These are phyloP conservation scores for Podospora tetraspora DNA, from an alignment of 495 filamentous ascomycete species.

Conservation along the genomic window DNA sequence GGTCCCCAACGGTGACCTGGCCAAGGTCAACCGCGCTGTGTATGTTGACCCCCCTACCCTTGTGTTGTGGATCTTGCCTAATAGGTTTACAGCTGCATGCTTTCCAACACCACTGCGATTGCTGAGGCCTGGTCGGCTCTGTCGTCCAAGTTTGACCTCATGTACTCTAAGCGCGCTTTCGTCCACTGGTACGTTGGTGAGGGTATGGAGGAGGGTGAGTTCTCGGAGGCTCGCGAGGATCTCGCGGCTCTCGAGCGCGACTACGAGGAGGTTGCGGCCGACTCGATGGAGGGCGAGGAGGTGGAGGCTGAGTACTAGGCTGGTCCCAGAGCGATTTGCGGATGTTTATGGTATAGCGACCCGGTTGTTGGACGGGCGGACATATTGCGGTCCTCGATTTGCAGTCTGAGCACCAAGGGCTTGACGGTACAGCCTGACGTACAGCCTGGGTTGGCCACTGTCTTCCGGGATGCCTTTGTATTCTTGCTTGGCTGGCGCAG, in stretches of 20 bases:
- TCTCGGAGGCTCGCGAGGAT: constrained; percentile 98
- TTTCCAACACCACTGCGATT: constrained; percentile 99
- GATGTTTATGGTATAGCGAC: constrained; percentile 15
- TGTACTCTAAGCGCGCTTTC: constrained; percentile 99
- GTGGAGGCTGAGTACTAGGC: constrained; percentile 91
- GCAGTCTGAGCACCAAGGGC: constrained; percentile 12
- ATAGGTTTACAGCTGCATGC: constrained; percentile 68
- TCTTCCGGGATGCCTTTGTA: constrained; percentile 22
- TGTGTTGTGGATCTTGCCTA: constrained; percentile 20
- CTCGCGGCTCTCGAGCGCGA: constrained; percentile 95
- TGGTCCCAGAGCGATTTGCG: constrained; percentile 10
- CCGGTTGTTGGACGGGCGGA: constrained; percentile 16
- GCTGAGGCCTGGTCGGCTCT: constrained; percentile 97
- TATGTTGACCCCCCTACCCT: constrained; percentile 46
- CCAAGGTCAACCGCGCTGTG: constrained; percentile 96
- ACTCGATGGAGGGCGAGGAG: constrained; percentile 86
- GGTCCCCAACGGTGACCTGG: constrained; percentile 94
- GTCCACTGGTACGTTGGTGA: constrained; percentile 99
- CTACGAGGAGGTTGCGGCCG: constrained; percentile 98
- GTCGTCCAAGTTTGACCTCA: constrained; percentile 98
- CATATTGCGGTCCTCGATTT: constrained; percentile 17
- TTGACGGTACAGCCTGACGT: background rate
- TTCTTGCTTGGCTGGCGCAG: constrained; percentile 29
- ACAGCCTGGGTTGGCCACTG: constrained; percentile 20
- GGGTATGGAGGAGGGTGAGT: constrained; percentile 99